Evolutionary conservation across 805 yeast species (phyloP), one percentile per base, ranked within the genome.

Genomic region (Candida maris): DNA sequence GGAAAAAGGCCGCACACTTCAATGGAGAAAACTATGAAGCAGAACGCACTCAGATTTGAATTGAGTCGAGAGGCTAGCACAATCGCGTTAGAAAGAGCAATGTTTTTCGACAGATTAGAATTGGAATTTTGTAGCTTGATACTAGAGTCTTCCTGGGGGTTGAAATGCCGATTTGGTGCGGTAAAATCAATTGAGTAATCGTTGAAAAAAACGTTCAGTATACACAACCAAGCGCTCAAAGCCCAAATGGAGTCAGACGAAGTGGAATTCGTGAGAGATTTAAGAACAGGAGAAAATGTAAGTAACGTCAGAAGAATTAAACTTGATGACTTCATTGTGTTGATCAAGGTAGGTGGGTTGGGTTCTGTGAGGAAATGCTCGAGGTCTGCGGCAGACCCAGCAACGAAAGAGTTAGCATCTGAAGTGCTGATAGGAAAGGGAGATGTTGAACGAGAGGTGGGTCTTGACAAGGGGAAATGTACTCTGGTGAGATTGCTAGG

Each of bases 161-260:
- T 41, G 18, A 29, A 43, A 16, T 42, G 37, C 25, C 46, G 41
- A 26, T 30, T 41, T 10, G 41, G 30, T 2, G 45, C 34, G 1
- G 50, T 48, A n/a, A 71, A 54, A 43, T 73, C 75, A 51, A 73
- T 66, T 24, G 83, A 71, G 56, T 83, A 81, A 59, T 85, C 85
- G 53, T 81, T 79, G 48, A 79, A 69, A 18, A 80, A 52, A 3
- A 88, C 63, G 50, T 87, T 87, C 29, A 79, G 64, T 8, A 86
- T 48, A 21, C 85, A 79, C 12, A 93, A 65, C 79, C 96, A 82
- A 31, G 81, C 78, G 6, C 94, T 77, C 4, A 93, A 61, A 0
- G 95, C 88, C 97, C 97, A 91, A 41, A 93, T 87, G 12, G 96
- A 86, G 63, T 93, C 97, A 0, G 93, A 82, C 0, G 96, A 78